Base-by-base conservation (phyloP, 441 rosid species). In the Arabidopsis lyrata region DNA sequence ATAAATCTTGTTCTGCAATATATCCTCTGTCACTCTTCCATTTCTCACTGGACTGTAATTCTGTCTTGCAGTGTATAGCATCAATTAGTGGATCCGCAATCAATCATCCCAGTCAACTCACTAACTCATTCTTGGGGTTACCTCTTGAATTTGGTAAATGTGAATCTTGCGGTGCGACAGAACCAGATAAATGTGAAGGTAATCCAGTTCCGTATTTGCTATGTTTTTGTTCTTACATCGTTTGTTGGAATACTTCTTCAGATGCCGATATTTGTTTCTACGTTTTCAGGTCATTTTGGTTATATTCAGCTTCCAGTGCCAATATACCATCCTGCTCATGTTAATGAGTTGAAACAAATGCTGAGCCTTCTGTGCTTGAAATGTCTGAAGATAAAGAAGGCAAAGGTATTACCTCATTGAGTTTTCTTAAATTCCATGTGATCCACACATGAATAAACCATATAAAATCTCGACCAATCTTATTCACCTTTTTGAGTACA, bases 61-160 rank as follows among this genome's bases (percentile, higher is more conserved):
- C 48, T 45, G 47, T 72, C 63, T 75, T 70, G 61, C 81, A 93
- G 98, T 72, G 85, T 45, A 77, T 82, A 73, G 92, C 98, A 73
- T 96, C 97, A 0, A 55, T 90, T 55, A 93, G 89, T 75, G 97
- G 80, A 12, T 83, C 86, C 61, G 69, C 93, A 10, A 90, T 92
- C 42, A 84, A 84, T 63, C 97, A 96, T 79, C 75, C 88, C 11
- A 88, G 82, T 82, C 98, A 93, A 80, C 86, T 93, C 4, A 79
- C 88, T 13, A 96, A 96, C 79, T 81, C 98, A 10, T 93, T 86
- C 78, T 93, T 96, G 66, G 99, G 99, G 18, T 75, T 96, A 83
- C 99, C 99, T 2, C 84, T 96, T 2, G 96, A 93, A 60, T 86
- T 83, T 82, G 98, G 99, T 2, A 91, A 89, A 81, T 96, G 99